phyloP scores from a whole-genome alignment of 2,329 filamentous ascomycete species.

The Fusarium equiseti region DNA sequence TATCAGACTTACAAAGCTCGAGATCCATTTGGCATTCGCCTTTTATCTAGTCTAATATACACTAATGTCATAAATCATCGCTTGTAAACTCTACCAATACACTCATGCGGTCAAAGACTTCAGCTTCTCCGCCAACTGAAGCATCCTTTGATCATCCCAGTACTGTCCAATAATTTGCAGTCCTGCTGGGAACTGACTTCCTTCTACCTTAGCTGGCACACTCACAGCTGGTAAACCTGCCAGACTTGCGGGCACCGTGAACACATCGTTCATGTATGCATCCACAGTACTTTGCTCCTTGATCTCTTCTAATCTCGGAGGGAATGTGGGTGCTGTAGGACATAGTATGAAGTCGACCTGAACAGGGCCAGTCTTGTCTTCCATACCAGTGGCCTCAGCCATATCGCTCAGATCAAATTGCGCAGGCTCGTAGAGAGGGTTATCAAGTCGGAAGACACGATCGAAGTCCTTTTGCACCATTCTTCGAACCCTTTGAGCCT shows the following conservation, averaged over 20 bases:
- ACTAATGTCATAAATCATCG: conserved; percentile 28
- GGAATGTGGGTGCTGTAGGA: conserved; percentile 84
- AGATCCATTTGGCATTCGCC: not conserved
- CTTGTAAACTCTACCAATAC: conserved; percentile 16
- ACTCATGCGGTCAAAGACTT: conserved; percentile 46
- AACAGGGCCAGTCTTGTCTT: conserved; percentile 67
- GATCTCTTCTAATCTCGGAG: conserved; percentile 74
- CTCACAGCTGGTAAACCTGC: conserved; percentile 91
- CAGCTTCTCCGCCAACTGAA: conserved; percentile 67
- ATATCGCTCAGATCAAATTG: conserved; percentile 72
- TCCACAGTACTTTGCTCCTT: conserved; percentile 70
- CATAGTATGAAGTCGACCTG: conserved; percentile 89
- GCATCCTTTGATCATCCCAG: conserved; percentile 76
- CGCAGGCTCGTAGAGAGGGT: conserved; percentile 71
- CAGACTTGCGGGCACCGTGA: conserved; percentile 93
- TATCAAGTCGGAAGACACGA: conserved; percentile 75
- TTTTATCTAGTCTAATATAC: conserved; percentile 21
- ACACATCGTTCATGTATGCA: conserved; percentile 91
- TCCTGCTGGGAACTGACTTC: conserved; percentile 59
- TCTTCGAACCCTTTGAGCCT: conserved; percentile 88
- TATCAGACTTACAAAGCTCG: conserved; percentile 3
- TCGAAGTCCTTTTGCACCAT: conserved; percentile 91
- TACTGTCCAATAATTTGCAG: conserved; percentile 86
- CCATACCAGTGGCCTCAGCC: conserved; percentile 62
- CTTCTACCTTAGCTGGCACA: conserved; percentile 68